phyloP scores from a whole-genome alignment of 1,284 basidiomycete species.

The Porodaedalea pini region DNA sequence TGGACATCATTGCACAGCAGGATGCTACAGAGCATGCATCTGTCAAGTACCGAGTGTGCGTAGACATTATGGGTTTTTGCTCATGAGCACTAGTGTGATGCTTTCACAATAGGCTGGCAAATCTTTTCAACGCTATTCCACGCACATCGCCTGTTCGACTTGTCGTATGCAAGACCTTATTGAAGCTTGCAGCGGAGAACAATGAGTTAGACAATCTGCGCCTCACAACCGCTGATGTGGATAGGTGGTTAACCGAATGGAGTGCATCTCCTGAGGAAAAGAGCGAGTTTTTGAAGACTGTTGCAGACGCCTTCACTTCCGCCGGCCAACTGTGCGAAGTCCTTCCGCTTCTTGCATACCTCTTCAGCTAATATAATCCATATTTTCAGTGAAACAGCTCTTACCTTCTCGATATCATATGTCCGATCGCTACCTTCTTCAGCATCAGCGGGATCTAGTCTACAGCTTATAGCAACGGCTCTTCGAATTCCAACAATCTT shows the following conservation, averaged over 20 bases:
- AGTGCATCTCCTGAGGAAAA: slow-evolving; percentile 64
- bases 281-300: slow-evolving; percentile 62
- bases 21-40: slow-evolving; percentile 47
- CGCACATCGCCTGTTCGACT: slow-evolving; percentile 65
- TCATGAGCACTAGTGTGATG: slow-evolving; percentile 9
- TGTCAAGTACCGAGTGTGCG: slow-evolving; percentile 71
- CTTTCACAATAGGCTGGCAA: slow-evolving; percentile 61
- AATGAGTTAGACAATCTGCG: slow-evolving; percentile 70
- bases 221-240: slow-evolving; percentile 58
- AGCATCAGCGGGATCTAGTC: slow-evolving; percentile 44
- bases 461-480: slow-evolving; percentile 63
- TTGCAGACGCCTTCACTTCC: slow-evolving; percentile 63
- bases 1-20: slow-evolving; percentile 48
- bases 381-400: slow-evolving; percentile 49
- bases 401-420: slow-evolving; percentile 61
- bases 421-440: slow-evolving; percentile 58
- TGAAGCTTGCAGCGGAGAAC: slow-evolving; percentile 62
- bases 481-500: slow-evolving; percentile 70
- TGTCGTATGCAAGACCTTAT: slow-evolving; percentile 62
- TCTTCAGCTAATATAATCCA: not conserved
- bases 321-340: slow-evolving; percentile 52
- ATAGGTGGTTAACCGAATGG: slow-evolving; percentile 80
- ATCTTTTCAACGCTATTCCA: slow-evolving; percentile 83
- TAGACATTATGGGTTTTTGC: slow-evolving; percentile 13
- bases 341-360: not conserved